A percentile compares a stretch with the other conserved stretches of the same genome.
Conservation (phyloP, 2,329 filamentous ascomycete species). For the Aspergillus clavatus region DNA sequence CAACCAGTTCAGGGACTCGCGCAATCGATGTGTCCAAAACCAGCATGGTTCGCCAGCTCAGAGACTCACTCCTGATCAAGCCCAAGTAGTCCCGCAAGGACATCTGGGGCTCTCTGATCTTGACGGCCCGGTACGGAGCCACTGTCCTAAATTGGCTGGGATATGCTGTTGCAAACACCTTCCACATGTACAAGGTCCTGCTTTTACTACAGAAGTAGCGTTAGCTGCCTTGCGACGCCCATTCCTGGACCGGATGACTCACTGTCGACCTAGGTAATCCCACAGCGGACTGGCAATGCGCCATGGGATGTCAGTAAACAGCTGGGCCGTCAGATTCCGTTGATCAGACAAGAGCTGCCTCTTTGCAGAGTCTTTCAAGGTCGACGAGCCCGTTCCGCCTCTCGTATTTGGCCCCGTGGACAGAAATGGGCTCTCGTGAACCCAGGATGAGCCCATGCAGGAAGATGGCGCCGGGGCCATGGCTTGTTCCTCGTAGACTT, state of each 20-base stretch:
- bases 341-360: constrained; percentile 32
- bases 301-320: constrained; percentile 40
- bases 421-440: constrained; percentile 36
- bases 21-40: constrained; percentile 31
- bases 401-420: constrained; percentile 23
- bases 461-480: constrained; percentile 1
- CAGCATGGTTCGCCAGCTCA: constrained; percentile 34
- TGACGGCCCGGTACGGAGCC: constrained; percentile 27
- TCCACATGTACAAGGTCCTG: constrained; percentile 42
- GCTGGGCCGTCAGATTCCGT: constrained; percentile 27
- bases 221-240: no score
- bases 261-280: constrained; percentile 35
- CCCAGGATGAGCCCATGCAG: constrained; percentile 31
- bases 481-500: constrained; percentile 13
- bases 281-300: constrained; percentile 37
- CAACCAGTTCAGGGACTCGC: constrained; percentile 33
- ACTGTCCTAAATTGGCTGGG: constrained; percentile 29
- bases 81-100: constrained; percentile 33
- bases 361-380: constrained; percentile 34
- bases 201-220: constrained; percentile 23
- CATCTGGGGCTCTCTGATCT: constrained; percentile 26
- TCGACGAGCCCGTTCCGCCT: constrained; percentile 25
- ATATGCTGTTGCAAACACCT: constrained; percentile 37
- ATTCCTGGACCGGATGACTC: no score
- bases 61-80: constrained; percentile 27